Evolutionary conservation across 2,329 filamentous ascomycete species (phyloP), one percentile per base, ranked within the genome.

Genomic region (Coleophoma crateriformis): DNA sequence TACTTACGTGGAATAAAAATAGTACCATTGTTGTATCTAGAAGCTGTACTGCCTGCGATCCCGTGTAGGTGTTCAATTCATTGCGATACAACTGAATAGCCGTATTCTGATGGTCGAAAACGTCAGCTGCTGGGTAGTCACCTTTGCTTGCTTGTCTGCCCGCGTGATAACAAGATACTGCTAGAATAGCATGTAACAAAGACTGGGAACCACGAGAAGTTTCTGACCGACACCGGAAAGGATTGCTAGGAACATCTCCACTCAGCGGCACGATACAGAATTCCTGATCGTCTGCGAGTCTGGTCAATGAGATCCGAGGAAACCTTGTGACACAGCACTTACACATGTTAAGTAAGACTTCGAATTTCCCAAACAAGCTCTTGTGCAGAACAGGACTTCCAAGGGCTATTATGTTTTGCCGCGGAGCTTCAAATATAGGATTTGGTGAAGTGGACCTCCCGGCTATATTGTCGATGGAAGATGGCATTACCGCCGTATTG

Each of bases 11-110:
- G 20, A 43, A 43, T 43, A 43, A 27, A 7, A 43, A 43, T 15
- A 43, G n/a, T 22, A 43, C 40, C 40, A 43, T 43, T 27, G 40
- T 43, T 43, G 40, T 43, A 43, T 43, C 40, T 22, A 43, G 19
- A 7, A 43, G 40, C 20, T 43, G 14, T 8, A 43, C 22, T 15
- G 6, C 40, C 17, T 43, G 17, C 6, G 40, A 27, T 7, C 40
- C 40, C 15, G n/a, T 17, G 22, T 43, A 43, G 40, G 40, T 43
- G 17, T 43, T 20, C 2, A 43, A n/a, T 43, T 43, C 40, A 7
- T 43, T 20, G 20, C 40, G 40, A 27, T 43, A 43, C 17, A 43
- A 8, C n/a, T 43, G n/a, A n/a, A 43, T 43, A 43, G 40, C 40
- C 6, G 40, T 43, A 19, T 43, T 43, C 5, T 43, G 40, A 43